Percentiles rank a stretch among this genome's conserved stretches.
Conservation (phyloP, 2,329 filamentous ascomycete species). For the Aspergillus chevalieri region DNA sequence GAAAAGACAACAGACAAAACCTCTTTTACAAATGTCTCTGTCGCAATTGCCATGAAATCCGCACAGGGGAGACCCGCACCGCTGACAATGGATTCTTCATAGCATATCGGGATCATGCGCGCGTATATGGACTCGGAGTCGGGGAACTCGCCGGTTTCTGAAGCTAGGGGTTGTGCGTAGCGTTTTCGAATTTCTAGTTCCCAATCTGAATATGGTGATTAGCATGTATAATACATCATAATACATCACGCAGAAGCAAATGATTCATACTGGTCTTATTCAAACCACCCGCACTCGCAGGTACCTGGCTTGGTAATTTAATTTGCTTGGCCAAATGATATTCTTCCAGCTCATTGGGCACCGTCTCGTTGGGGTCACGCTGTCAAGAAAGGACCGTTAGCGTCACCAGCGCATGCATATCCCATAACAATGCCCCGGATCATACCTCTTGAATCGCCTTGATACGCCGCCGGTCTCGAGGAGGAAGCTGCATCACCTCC, state of each 20-base stretch:
- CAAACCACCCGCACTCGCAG: conserved; percentile 64
- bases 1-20: conserved; percentile 50
- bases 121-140: conserved; percentile 51
- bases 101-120: conserved; percentile 60
- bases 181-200: conserved; percentile 61
- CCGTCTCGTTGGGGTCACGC: conserved; percentile 30
- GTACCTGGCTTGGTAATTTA: conserved; percentile 55
- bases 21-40: conserved; percentile 59
- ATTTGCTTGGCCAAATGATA: conserved; percentile 43
- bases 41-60: conserved; percentile 55
- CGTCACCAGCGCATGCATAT: conserved; percentile 1
- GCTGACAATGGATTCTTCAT: conserved; percentile 55
- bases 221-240: conserved; percentile 5
- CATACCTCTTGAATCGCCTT: conserved; percentile 49
- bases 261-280: conserved; percentile 66
- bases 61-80: conserved; percentile 50
- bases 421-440: not conserved
- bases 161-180: conserved; percentile 56
- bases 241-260: not conserved
- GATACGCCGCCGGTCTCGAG: conserved; percentile 54
- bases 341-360: conserved; percentile 34
- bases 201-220: conserved; percentile 42
- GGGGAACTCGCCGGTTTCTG: conserved; percentile 59
- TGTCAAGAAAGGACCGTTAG: conserved; percentile 13
- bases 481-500: conserved; percentile 58